phyloP scores from a whole-genome alignment of 1,284 basidiomycete species.

The Puccinia coronata region DNA sequence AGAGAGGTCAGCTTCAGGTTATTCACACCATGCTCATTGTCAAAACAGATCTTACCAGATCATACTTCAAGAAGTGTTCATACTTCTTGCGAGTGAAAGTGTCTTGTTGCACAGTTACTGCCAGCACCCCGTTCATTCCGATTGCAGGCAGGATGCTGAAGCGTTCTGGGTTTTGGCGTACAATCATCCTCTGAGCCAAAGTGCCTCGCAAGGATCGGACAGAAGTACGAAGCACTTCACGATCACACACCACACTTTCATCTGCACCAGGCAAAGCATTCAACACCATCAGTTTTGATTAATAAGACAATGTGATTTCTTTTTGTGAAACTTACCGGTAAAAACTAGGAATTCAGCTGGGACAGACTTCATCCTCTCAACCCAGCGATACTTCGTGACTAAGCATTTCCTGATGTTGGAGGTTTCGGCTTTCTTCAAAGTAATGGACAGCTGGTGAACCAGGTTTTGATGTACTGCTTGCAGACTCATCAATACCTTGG shows the following conservation, averaged over 20 bases:
- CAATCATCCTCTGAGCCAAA: background rate
- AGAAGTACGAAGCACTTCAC: background rate
- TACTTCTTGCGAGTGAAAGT: background rate
- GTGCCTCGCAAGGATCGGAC: background rate
- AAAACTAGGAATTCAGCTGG: background rate
- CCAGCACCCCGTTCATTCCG: background rate
- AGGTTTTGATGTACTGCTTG: background rate
- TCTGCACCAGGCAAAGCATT: background rate
- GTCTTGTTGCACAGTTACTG: background rate
- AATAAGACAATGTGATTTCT: no score
- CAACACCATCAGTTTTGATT: background rate
- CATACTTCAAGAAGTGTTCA: constrained; percentile 9
- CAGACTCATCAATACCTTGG: background rate
- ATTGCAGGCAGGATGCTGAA: background rate
- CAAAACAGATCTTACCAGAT: background rate
- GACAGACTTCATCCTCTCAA: background rate
- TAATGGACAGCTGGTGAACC: background rate
- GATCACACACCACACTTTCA: background rate
- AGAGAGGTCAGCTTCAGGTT: background rate
- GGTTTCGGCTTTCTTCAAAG: constrained; percentile 1
- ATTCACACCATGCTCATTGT: background rate
- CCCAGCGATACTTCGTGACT: background rate
- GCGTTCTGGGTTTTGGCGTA: background rate
- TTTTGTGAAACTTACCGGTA: background rate
- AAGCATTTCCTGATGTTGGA: background rate